Base-by-base conservation (phyloP, 2,329 filamentous ascomycete species). In the Penicillium sp. region DNA sequence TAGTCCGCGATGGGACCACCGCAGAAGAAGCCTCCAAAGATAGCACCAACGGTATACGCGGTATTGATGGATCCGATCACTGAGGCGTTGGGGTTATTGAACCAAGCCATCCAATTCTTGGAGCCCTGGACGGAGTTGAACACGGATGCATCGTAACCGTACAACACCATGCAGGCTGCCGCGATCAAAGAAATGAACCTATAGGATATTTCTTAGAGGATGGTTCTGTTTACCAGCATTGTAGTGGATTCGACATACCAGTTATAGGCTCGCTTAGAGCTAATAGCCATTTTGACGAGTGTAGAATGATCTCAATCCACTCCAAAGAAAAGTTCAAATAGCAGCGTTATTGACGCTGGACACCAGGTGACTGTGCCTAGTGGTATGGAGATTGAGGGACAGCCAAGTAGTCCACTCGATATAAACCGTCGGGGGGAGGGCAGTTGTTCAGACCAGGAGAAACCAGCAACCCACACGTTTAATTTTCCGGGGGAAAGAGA, bases 91-190 rank as follows among this genome's bases (percentile, higher is more conserved):
- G 75, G 74, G 37, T 78, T 72, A 68, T 88, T 80, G 75, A 90
- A 90, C 78, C 84, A 91, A 19, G 78, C 79, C 13, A 87, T 78
- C 89, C 89, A 91, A 73, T 91, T 84, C 15, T 85, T 75, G 1
- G 87, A 90, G 35, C 86, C 87, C 75, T 90, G 89, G 6, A 90
- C 85, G 5, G 88, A 88, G 74, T 91, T 91, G 81, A 88, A 91
- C 51, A 90, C 88, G 40, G 88, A 89, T 1, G 89, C 88, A 82
- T 91, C 89, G 73, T 91, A 91, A 60, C 89, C 89, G 73, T 91
- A 91, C 49, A 91, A 82, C 24, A 91, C 88, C 89, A 91, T 91
- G 75, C 88, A 91, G 74, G 88, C 87, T 70, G 89, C 88, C 60
- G 89, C 89, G 66, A 91, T 86, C 55, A 90, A 80, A 62, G 87